Evolutionary conservation across 441 rosid species (phyloP).

Genomic region (Mallotus japonicus): DNA sequence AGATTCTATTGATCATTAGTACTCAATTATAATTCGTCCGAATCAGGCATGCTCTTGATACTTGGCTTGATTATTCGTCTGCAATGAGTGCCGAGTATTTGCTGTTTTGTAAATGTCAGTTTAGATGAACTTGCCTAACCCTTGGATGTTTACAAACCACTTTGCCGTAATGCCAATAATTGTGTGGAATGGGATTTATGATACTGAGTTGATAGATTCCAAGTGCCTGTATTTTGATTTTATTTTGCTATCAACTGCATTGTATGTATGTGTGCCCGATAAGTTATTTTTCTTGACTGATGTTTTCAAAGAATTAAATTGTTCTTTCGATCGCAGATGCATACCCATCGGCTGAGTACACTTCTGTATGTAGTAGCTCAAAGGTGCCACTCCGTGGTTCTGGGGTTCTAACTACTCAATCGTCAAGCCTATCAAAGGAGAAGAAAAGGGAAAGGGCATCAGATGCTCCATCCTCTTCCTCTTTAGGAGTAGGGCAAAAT

Average conservation of each 20-base stretch:
- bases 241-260: not conserved
- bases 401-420: conserved; percentile 38
- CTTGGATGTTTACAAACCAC: not conserved
- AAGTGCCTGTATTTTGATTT: not conserved
- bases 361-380: conserved; percentile 60
- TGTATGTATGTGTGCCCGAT: not conserved
- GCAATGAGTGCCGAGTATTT: not conserved
- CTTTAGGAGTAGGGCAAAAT: conserved; percentile 33
- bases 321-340: conserved; percentile 36
- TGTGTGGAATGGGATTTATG: not conserved
- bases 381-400: conserved; percentile 50
- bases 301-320: conserved; percentile 1
- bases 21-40: not conserved
- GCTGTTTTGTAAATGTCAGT: not conserved
- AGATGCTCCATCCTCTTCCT: conserved; percentile 40
- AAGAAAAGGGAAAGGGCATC: conserved; percentile 35
- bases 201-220: not conserved
- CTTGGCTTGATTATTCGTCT: not conserved
- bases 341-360: conserved; percentile 38
- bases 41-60: not conserved
- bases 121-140: not conserved
- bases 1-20: not conserved
- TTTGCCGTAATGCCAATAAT: not conserved
- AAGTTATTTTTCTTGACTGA: conserved; percentile 11
- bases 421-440: conserved; percentile 32